A percentile compares a stretch with the other conserved stretches of the same genome.
phyloP scores from a whole-genome alignment of 2,329 filamentous ascomycete genomes.

The Ceratocystis lukuohia region DNA sequence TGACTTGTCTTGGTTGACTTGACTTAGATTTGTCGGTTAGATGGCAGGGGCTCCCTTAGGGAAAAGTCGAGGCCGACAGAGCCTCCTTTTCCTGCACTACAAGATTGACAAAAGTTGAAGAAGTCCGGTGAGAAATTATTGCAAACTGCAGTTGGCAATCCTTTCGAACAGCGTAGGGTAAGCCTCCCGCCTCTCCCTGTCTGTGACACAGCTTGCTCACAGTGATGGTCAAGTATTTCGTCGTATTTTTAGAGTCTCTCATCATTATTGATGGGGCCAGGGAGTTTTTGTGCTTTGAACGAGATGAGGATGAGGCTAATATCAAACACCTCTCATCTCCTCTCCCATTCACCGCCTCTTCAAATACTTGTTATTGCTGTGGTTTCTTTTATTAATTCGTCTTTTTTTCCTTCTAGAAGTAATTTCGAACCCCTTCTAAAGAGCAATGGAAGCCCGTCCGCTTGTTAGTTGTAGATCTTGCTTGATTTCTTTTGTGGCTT shows the following conservation, averaged over 20 bases:
- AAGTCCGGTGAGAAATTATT: no score
- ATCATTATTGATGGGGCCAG: background rate
- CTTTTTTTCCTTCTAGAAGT: background rate
- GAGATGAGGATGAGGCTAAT: slow-evolving; percentile 5
- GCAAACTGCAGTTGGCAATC: no score
- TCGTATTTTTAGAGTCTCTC: background rate
- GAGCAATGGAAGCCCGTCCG: background rate
- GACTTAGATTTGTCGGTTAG: background rate
- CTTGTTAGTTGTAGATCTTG: background rate
- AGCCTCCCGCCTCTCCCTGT: background rate
- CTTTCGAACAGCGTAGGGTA: no score
- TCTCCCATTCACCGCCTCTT: slow-evolving; percentile 10
- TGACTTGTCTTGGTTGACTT: background rate
- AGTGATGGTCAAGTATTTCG: background rate
- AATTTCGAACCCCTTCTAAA: background rate
- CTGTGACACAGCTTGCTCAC: background rate
- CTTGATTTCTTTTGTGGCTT: background rate
- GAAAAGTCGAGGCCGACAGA: background rate
- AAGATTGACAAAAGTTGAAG: no score
- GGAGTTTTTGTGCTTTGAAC: slow-evolving; percentile 1
- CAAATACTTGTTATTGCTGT: background rate
- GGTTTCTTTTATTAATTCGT: background rate
- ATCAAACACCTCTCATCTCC: slow-evolving; percentile 1
- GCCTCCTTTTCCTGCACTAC: background rate
- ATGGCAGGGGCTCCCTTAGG: background rate